These are phyloP conservation scores for Ceratobasidium sp. DNA, from an alignment of 1,284 basidiomycete genomes.

Conservation along the genomic window DNA sequence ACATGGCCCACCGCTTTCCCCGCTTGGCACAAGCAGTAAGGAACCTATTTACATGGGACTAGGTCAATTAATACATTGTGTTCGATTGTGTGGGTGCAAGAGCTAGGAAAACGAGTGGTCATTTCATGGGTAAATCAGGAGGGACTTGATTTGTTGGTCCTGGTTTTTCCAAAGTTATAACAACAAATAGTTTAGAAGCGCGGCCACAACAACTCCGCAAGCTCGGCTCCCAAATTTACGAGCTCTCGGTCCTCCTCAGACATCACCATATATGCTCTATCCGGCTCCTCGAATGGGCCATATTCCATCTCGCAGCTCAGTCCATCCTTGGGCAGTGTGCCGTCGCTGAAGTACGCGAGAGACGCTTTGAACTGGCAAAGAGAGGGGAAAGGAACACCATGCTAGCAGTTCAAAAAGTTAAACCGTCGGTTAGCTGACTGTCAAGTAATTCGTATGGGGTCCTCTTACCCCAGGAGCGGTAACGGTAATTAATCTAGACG, in stretches of 20 bases:
- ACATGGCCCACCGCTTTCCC: too few relatives aligned
- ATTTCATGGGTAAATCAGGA: too few relatives aligned
- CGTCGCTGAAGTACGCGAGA: slow-evolving; percentile 30
- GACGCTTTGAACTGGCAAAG: slow-evolving; percentile 38
- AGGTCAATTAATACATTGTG: too few relatives aligned
- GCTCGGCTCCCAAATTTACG: slow-evolving; percentile 7
- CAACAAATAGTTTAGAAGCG: too few relatives aligned
- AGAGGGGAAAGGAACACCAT: slow-evolving; percentile 38
- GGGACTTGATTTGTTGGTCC: too few relatives aligned
- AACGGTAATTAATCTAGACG: slow-evolving; percentile 26
- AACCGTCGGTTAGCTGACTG: not conserved
- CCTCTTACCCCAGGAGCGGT: slow-evolving; percentile 34
- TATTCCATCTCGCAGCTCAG: slow-evolving; percentile 28
- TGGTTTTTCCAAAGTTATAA: too few relatives aligned
- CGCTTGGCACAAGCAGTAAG: too few relatives aligned
- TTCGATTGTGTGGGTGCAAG: too few relatives aligned
- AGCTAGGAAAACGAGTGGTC: too few relatives aligned
- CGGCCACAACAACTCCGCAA: not conserved
- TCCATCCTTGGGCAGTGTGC: slow-evolving; percentile 30
- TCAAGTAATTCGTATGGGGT: too few relatives aligned
- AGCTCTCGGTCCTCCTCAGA: slow-evolving; percentile 16
- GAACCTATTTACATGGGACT: too few relatives aligned
- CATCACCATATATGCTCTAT: not conserved
- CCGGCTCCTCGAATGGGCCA: slow-evolving; percentile 20
- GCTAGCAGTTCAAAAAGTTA: not conserved